Base-by-base conservation (phyloP, 129 eudicot genomes). In the Flaveria bidentis region DNA sequence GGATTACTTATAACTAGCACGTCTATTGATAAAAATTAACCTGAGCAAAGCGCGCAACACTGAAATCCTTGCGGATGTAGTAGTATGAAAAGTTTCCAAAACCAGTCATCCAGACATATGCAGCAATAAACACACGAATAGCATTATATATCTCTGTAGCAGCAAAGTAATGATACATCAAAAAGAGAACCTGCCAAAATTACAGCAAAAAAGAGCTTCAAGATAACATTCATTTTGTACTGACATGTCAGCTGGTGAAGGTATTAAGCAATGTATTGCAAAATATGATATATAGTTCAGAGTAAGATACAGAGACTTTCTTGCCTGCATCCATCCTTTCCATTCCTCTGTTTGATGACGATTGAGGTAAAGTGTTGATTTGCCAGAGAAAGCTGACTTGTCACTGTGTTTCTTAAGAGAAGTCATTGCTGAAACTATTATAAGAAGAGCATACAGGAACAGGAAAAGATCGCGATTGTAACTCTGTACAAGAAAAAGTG, bases 311-410 rank as follows among this genome's bases (percentile, higher is more conserved):
- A 8, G 3, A 17, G 39, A 75, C 44, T 33, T 39, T 75, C 88
- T 76, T 85, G 86, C 98, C 98, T 92, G 98, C 98, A 92, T 92
- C 89, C 91, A 90, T 86, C 98, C 98, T 84, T 92, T 92, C 98
- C 98, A 92, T 81, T 92, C 98, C 71, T 92, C 98, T 69, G 96
- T 92, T 81, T 92, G 98, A 83, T 92, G 98, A 16, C 98, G 93
- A 75, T 92, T 92, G 60, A 92, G 96, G 86, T 88, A 92, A 69
- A 92, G 91, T 50, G 90, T 75, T n/a, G 90, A 74, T 80, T 90
- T 92, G 60, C 96, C 96, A 53, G 96, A 90, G 74, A 92, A 89
- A 55, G 96, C 86, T 69, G 97, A 92, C 86, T 92, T 92, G 86
- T 92, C 97, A 67, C 75, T 76, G 67, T 92, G 98, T 83, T 86